A percentile compares a stretch with the other conserved stretches of the same genome.
phyloP scores from a whole-genome alignment of 495 filamentous ascomycete species.

The Lasiosphaeria hispida region DNA sequence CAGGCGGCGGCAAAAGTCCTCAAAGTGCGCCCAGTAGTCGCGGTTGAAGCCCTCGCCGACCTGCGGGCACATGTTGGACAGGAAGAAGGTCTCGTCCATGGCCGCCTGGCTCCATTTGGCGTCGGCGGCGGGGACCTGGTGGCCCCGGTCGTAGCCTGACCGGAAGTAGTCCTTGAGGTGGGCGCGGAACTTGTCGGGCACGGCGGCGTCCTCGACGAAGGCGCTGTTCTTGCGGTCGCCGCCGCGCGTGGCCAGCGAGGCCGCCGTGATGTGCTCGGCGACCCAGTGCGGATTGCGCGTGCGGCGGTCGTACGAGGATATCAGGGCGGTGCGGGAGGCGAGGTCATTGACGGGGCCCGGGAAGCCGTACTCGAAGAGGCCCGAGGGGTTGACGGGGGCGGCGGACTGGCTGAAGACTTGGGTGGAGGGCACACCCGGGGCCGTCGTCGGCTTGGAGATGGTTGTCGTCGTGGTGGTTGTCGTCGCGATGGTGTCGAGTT shows the following conservation, averaged over 20 bases:
- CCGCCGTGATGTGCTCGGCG: slow-evolving; percentile 94
- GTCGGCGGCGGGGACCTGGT: slow-evolving; percentile 95
- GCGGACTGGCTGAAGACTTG: slow-evolving; percentile 33
- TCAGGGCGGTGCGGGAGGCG: slow-evolving; percentile 65
- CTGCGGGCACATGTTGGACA: slow-evolving; percentile 97
- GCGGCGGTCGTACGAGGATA: slow-evolving; percentile 87
- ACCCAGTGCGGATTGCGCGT: slow-evolving; percentile 94
- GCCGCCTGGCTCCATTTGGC: slow-evolving; percentile 92
- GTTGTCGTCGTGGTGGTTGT: slow-evolving; percentile 46
- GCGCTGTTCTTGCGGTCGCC: slow-evolving; percentile 80
- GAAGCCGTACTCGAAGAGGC: slow-evolving; percentile 95
- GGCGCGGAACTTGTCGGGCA: slow-evolving; percentile 85
- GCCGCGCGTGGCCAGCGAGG: slow-evolving; percentile 67
- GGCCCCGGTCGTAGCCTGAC: slow-evolving; percentile 94
- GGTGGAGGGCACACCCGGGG: slow-evolving; percentile 38
- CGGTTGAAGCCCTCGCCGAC: slow-evolving; percentile 97
- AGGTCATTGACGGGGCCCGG: slow-evolving; percentile 87
- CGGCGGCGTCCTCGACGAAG: slow-evolving; percentile 76
- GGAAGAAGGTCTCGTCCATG: slow-evolving; percentile 89
- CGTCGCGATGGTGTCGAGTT: slow-evolving; percentile 39
- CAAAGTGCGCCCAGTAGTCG: slow-evolving; percentile 98
- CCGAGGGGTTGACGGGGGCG: slow-evolving; percentile 74
- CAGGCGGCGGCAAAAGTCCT: slow-evolving; percentile 89
- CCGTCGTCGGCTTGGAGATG: slow-evolving; percentile 34
- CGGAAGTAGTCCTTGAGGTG: slow-evolving; percentile 90